phyloP scores from a whole-genome alignment of 345 rosid genomes.

The Brassica rapa region DNA sequence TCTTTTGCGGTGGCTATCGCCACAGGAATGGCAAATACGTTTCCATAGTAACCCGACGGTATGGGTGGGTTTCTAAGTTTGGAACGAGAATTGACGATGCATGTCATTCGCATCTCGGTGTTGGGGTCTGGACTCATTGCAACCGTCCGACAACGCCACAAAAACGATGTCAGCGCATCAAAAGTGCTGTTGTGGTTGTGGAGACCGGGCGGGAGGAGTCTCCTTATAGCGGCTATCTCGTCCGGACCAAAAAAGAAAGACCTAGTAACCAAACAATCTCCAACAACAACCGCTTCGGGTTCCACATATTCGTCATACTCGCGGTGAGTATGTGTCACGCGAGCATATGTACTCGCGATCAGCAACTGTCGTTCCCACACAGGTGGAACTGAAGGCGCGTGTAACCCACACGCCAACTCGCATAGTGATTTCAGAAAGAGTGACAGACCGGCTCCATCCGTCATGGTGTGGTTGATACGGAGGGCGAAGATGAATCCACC shows the following conservation, averaged over 20 bases:
- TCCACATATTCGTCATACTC: constrained; percentile 50
- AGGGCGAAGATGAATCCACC: constrained; percentile 52
- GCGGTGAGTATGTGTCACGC: constrained; percentile 46
- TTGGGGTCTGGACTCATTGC: constrained; percentile 51
- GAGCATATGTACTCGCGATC: constrained; percentile 36
- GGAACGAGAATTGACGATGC: constrained; percentile 47
- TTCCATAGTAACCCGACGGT: constrained; percentile 56
- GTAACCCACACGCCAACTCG: constrained; percentile 48
- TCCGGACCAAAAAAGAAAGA: constrained; percentile 56
- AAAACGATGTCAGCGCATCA: constrained; percentile 51
- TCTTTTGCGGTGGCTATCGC: constrained; percentile 47
- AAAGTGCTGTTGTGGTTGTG: constrained; percentile 27
- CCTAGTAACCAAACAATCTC: constrained; percentile 40
- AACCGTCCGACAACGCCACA: constrained; percentile 61
- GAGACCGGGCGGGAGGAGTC: constrained; percentile 44
- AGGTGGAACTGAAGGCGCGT: constrained; percentile 39
- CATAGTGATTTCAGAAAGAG: constrained; percentile 48
- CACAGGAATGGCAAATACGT: constrained; percentile 45
- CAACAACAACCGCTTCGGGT: constrained; percentile 19
- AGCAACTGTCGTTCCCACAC: constrained; percentile 58
- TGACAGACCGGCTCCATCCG: constrained; percentile 49
- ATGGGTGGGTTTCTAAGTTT: constrained; percentile 46
- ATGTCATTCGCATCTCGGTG: constrained; percentile 51
- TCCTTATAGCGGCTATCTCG: constrained; percentile 46
- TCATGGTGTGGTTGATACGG: constrained; percentile 52